Conservation (phyloP, 495 filamentous ascomycete genomes). For the Lentithecium fluviatile region DNA sequence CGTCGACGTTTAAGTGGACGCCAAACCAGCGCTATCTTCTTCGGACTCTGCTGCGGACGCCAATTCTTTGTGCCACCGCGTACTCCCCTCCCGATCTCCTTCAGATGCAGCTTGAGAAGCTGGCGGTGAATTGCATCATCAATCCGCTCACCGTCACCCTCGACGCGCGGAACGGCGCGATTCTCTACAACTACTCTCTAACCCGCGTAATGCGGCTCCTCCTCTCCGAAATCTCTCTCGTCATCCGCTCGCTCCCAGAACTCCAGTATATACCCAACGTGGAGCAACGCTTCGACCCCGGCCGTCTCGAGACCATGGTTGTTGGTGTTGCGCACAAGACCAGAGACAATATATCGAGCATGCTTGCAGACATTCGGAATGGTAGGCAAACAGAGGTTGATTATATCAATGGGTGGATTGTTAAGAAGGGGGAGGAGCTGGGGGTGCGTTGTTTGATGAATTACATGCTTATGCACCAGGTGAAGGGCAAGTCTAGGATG, state of each 20-base stretch:
- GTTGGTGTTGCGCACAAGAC: slow-evolving; percentile 61
- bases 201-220: slow-evolving; percentile 60
- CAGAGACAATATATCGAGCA: slow-evolving; percentile 67
- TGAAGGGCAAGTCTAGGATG: slow-evolving; percentile 54
- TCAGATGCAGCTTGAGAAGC: slow-evolving; percentile 69
- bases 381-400: slow-evolving; percentile 71
- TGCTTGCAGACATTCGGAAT: slow-evolving; percentile 72
- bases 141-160: slow-evolving; percentile 77
- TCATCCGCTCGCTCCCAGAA: slow-evolving; percentile 66
- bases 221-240: slow-evolving; percentile 62
- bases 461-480: slow-evolving; percentile 62
- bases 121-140: slow-evolving; percentile 76
- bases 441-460: slow-evolving; percentile 66
- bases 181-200: slow-evolving; percentile 61
- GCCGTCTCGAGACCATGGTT: slow-evolving; percentile 57
- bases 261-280: slow-evolving; percentile 60
- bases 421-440: slow-evolving; percentile 65
- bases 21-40: slow-evolving; percentile 40
- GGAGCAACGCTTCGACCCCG: slow-evolving; percentile 54
- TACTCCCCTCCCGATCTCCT: slow-evolving; percentile 54
- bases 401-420: slow-evolving; percentile 83
- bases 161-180: slow-evolving; percentile 68
- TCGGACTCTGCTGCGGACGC: slow-evolving; percentile 40
- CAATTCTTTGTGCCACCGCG: slow-evolving; percentile 46
- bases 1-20: slow-evolving; percentile 24